phyloP scores from a whole-genome alignment of 495 filamentous ascomycete species.

The Hypomontagnella monticulosa region DNA sequence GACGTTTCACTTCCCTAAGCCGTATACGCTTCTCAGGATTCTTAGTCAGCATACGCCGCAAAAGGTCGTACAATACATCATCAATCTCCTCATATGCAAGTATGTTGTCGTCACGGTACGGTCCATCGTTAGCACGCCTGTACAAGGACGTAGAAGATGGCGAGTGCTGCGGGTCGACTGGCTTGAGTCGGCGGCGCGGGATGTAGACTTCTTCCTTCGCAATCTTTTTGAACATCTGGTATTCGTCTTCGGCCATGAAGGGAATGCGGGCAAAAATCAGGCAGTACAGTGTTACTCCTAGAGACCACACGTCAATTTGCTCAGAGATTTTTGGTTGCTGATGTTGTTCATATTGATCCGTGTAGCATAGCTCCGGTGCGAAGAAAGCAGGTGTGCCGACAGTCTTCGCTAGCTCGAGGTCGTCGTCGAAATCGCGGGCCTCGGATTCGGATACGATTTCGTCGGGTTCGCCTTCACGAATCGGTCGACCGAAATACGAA shows the following conservation, averaged over 20 bases:
- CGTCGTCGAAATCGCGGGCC: constrained; percentile 84
- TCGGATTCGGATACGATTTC: constrained; percentile 86
- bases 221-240: constrained; percentile 87
- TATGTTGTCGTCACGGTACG: constrained; percentile 69
- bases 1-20: constrained; percentile 91
- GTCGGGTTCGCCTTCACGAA: constrained; percentile 77
- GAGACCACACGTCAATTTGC: constrained; percentile 94
- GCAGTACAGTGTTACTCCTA: constrained; percentile 95
- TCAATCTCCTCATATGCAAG: constrained; percentile 88
- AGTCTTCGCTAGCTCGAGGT: constrained; percentile 94
- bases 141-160: constrained; percentile 60
- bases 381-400: constrained; percentile 98
- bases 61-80: constrained; percentile 80
- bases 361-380: constrained; percentile 95
- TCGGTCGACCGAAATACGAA: constrained; percentile 90
- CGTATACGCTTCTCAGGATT: constrained; percentile 88
- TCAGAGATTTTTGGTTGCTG: constrained; percentile 65
- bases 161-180: constrained; percentile 70
- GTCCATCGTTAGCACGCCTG: constrained; percentile 60
- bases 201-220: constrained; percentile 91
- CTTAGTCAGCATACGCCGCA: constrained; percentile 84
- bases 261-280: constrained; percentile 92
- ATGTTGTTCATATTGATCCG: constrained; percentile 63
- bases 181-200: constrained; percentile 78
- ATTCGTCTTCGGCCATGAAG: constrained; percentile 91